Evolutionary conservation across 352 stramenopile genomes (phyloP), one percentile per base, ranked within the genome.

Genomic region (Phytophthora hybrid): DNA sequence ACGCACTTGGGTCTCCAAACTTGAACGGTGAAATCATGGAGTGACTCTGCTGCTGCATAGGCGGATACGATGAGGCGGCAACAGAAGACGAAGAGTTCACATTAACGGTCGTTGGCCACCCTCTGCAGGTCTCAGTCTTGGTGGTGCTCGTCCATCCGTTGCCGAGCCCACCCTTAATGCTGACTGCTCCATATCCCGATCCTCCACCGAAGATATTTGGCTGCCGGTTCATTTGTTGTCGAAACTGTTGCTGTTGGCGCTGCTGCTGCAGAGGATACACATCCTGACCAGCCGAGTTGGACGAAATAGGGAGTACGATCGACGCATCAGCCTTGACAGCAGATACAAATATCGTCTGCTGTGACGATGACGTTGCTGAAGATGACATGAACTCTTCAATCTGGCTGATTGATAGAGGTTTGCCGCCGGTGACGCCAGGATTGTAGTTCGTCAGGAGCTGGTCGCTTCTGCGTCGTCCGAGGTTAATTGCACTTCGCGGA

Each of bases 21-120:
- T 84, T 85, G 53, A 78, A 84, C 11, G 73, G 62, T 61, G 80
- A 75, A 56, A 73, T 68, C 79, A 84, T 73, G 32, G 77, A 66
- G 11, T 69, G 64, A 39, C 61, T 71, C 14, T 71, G 70, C 32
- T 57, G 47, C 39, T 67, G 69, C 23, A 26, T 26, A 57, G 52
- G 19, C 19, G 54, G 70, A 23, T 69, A 76, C 11, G 58, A 53
- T n/a, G 46, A 46, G 39, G 32, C 66, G 23, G 49, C 63, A 55
- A 46, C 18, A 11, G 68, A 73, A 5, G 62, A 66, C 16, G 13
- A 49, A 46, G 62, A 60, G 41, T 53, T 70, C 41, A 57, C 39
- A 54, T 66, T 77, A 16, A 59, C 53, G 16, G 61, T 73, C 3
- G 66, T 63, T 11, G 56, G 67, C 66, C 66, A 79, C 41, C 53